Percentiles rank a stretch among this genome's conserved stretches.
phyloP scores from a whole-genome alignment of 495 filamentous ascomycete genomes.

The Penicillium cinerascens region DNA sequence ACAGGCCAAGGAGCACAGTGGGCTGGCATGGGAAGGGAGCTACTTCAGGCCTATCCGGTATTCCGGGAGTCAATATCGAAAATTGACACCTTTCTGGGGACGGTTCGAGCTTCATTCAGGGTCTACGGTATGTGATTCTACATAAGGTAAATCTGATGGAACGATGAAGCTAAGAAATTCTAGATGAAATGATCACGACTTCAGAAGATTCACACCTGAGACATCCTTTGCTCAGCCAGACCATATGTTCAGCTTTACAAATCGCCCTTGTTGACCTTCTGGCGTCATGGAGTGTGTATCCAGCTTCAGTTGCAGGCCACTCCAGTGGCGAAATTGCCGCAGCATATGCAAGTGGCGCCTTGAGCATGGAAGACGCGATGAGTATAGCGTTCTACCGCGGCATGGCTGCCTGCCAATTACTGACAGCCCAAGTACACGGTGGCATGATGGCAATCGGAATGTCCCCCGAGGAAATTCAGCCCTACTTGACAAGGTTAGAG shows the following conservation, averaged over 20 bases:
- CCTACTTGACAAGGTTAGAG: slow-evolving; percentile 7
- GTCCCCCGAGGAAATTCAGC: slow-evolving; percentile 15
- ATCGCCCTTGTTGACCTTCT: slow-evolving; percentile 35
- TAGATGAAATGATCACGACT: slow-evolving; percentile 11
- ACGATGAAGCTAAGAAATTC: not conserved
- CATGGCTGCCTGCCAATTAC: slow-evolving; percentile 8
- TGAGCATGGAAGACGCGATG: slow-evolving; percentile 38
- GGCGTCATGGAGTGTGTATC: slow-evolving; percentile 21
- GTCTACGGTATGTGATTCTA: slow-evolving; percentile 4
- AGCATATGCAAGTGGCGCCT: slow-evolving; percentile 29
- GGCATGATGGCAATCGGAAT: slow-evolving; percentile 37
- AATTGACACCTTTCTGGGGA: slow-evolving; percentile 13
- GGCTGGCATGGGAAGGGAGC: slow-evolving; percentile 30
- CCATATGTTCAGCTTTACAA: slow-evolving; percentile 29
- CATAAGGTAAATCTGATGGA: not conserved
- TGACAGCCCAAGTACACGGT: slow-evolving; percentile 9
- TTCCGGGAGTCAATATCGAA: slow-evolving; percentile 28
- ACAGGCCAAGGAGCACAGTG: slow-evolving; percentile 48
- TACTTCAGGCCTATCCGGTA: slow-evolving; percentile 32
- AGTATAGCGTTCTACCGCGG: slow-evolving; percentile 30
- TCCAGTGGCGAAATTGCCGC: slow-evolving; percentile 58
- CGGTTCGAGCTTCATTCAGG: slow-evolving; percentile 23
- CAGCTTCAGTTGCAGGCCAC: slow-evolving; percentile 50
- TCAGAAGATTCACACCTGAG: slow-evolving; percentile 11
- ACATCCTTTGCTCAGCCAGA: slow-evolving; percentile 14